Percentiles rank a stretch among this genome's conserved stretches.
phyloP scores from a whole-genome alignment of 305 asterid genomes.

The Fraxinus greggii region DNA sequence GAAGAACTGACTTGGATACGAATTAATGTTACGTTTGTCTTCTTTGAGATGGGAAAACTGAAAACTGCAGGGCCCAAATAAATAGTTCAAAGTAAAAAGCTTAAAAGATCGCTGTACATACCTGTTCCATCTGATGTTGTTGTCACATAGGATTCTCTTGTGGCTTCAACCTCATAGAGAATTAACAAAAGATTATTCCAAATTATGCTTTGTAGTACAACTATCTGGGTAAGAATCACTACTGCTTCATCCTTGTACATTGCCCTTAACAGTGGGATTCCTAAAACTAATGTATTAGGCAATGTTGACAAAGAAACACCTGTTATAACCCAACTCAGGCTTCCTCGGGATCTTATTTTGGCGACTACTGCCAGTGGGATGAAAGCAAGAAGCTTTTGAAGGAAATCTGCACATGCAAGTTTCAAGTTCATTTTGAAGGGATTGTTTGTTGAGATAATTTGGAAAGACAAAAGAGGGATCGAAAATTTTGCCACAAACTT shows the following conservation, averaged over 20 bases:
- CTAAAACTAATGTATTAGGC: slow-evolving; percentile 77
- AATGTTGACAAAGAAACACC: slow-evolving; percentile 79
- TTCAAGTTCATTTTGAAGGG: slow-evolving; percentile 74
- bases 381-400: slow-evolving; percentile 61
- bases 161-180: slow-evolving; percentile 66
- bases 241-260: slow-evolving; percentile 78
- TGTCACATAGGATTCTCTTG: slow-evolving; percentile 37
- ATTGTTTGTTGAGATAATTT: slow-evolving; percentile 67
- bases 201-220: slow-evolving; percentile 79
- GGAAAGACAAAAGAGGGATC: slow-evolving; percentile 76
- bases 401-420: slow-evolving; percentile 65
- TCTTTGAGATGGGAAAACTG: neutral
- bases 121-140: slow-evolving; percentile 55
- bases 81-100: slow-evolving; percentile 20
- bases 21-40: neutral
- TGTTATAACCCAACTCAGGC: slow-evolving; percentile 69
- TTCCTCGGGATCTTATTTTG: slow-evolving; percentile 49
- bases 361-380: slow-evolving; percentile 41
- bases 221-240: slow-evolving; percentile 57
- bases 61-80: slow-evolving; percentile 19
- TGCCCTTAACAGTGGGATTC: slow-evolving; percentile 76
- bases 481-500: slow-evolving; percentile 85
- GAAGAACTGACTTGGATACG: neutral
- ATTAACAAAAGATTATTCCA: slow-evolving; percentile 82
- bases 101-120: slow-evolving; percentile 29